Evolutionary conservation across 1,284 basidiomycete species (phyloP), one percentile per base, ranked within the genome.

Genomic region (Boletus holoroseus): DNA sequence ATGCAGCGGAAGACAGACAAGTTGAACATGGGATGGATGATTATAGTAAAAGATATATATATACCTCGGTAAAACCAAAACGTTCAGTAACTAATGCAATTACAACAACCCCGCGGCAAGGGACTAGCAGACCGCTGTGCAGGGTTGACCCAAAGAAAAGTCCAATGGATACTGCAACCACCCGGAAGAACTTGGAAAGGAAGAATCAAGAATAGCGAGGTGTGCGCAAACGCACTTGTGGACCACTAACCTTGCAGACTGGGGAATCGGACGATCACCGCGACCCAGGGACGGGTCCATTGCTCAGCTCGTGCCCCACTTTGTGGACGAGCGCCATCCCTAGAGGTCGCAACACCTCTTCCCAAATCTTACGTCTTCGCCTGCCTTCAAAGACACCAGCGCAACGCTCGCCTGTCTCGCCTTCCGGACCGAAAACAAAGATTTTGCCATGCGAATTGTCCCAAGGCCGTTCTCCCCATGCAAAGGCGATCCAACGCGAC

Each of bases 391-490:
- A 75, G 42, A 77, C 72, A 22, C 63, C 54, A 51, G 62, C 60
- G 27, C 64, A 70, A 40, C 76, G 73, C 56, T 76, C 74, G 42
- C 76, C 76, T 3, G 70, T 70, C 62, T 78, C 76, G 52, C 76
- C 77, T 58, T 79, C 77, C 0, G 76, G 76, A 13, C 77, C 76
- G 43, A 78, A 87, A n/a, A 88, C 84, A 63, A 76, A 88, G 47
- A 86, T 76, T 62, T 78, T 81, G 49, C 81, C 76, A 20, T 31
- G 62, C 0, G 67, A 63, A 52, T 76, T 76, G 51, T 70, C 71
- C 85, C 86, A 88, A 3, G 85, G 85, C 15, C 71, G 73, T 62
- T 84, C 78, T 5, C 84, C 85, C 61, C 84, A 67, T 5, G 85
- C 84, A 55, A 88, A 88, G n/a, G 78, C 61, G 22, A 88, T 73